Evolutionary conservation across 2,329 filamentous ascomycete species (phyloP).

Genomic region (Curvularia eragrostidis): DNA sequence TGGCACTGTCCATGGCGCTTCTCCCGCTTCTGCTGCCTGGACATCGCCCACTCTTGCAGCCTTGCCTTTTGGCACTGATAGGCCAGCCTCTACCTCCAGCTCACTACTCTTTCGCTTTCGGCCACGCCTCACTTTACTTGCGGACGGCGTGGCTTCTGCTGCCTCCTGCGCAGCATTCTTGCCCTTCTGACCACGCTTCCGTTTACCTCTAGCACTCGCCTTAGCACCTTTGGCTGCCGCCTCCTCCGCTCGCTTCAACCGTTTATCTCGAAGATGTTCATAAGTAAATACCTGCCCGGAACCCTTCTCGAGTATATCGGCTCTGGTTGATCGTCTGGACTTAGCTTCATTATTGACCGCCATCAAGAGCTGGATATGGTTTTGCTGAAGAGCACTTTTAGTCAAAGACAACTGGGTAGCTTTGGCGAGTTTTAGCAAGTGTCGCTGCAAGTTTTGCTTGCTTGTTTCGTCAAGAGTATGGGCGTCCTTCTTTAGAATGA

Average conservation of each 20-base stretch:
- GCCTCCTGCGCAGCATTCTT: too few relatives aligned
- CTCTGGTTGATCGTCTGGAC: neutral
- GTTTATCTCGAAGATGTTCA: neutral
- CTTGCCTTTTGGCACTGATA: conserved; percentile 13
- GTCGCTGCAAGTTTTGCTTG: neutral
- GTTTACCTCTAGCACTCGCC: too few relatives aligned
- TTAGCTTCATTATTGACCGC: neutral
- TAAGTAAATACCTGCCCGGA: neutral
- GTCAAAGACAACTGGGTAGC: neutral
- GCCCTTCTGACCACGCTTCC: too few relatives aligned
- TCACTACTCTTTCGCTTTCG: conserved; percentile 4
- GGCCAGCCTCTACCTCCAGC: conserved; percentile 10
- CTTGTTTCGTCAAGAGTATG: neutral
- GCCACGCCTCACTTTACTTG: neutral
- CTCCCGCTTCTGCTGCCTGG: conserved; percentile 9
- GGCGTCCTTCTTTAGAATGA: conserved; percentile 8
- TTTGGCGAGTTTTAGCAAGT: neutral
- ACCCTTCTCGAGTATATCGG: neutral
- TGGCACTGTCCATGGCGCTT: conserved; percentile 5
- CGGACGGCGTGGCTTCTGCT: too few relatives aligned
- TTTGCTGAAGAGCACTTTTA: neutral
- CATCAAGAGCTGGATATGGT: neutral
- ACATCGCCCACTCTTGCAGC: conserved; percentile 9
- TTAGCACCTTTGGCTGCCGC: too few relatives aligned
- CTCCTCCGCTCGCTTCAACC: neutral